A percentile compares a stretch with the other conserved stretches of the same genome.
These are phyloP conservation scores for Podaxis carcinomalis DNA, from an alignment of 768 basidiomycete genomes.

Conservation along the genomic window DNA sequence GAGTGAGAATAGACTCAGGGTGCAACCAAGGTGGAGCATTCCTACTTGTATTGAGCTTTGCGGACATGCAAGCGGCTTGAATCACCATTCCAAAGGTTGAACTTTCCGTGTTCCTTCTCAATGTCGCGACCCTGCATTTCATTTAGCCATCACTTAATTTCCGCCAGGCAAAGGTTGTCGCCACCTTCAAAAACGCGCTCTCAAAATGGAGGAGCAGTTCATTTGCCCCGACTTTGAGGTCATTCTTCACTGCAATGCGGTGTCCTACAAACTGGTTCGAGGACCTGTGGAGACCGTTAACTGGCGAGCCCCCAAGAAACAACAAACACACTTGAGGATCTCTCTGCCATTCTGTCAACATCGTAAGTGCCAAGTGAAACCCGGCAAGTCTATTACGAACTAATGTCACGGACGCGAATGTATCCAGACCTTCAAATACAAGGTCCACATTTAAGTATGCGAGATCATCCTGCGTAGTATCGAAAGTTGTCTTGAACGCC, in stretches of 20 bases:
- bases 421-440: slow-evolving; percentile 89
- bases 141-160: not conserved
- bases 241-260: slow-evolving; percentile 53
- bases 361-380: not conserved
- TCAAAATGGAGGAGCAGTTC: slow-evolving; percentile 67
- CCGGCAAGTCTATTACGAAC: slow-evolving; percentile 34
- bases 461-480: slow-evolving; percentile 43
- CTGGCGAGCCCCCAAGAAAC: not conserved
- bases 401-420: slow-evolving; percentile 70
- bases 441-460: slow-evolving; percentile 55
- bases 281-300: slow-evolving; percentile 38
- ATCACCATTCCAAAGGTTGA: slow-evolving; percentile 85
- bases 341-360: slow-evolving; percentile 59
- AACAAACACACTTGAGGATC: slow-evolving; percentile 54
- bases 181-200: slow-evolving; percentile 68
- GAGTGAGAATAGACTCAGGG: not conserved
- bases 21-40: not conserved
- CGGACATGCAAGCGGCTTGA: slow-evolving; percentile 85
- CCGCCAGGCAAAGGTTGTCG: not conserved
- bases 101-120: slow-evolving; percentile 60
- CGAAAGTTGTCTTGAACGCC: slow-evolving; percentile 72
- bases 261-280: slow-evolving; percentile 83
- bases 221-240: slow-evolving; percentile 54
- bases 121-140: slow-evolving; percentile 61
- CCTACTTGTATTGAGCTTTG: slow-evolving; percentile 88